Base-by-base conservation (phyloP, 1,284 basidiomycete genomes). In the Volvariella volvacea region DNA sequence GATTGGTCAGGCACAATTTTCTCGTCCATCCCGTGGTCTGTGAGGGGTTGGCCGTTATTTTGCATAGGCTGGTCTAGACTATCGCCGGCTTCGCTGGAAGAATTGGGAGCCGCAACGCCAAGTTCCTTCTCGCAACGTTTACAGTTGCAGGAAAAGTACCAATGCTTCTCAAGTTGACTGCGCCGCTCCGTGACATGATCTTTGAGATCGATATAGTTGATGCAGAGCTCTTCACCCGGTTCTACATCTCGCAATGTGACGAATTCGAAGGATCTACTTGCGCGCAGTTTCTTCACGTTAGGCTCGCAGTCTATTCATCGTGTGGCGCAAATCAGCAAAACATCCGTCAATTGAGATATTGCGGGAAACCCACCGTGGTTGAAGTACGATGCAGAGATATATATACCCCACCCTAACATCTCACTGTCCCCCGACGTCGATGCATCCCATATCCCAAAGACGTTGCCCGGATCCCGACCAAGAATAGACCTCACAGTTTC, bases 381-480 rank as follows among this genome's bases (percentile, higher is more conserved):
- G 55, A 83, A 83, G 58, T 76, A 81, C 9, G 79, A 80, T 1
- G 71, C 78, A 43, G 68, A 68, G 4, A 72, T 59, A 59, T 79
- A 83, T 49, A 80, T 66, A 2, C 70, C 77, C 69, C 77, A 84
- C 21, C 80, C 81, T 30, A 82, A 57, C 70, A 80, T 80, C 58
- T 83, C 80, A 49, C 69, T 76, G 51, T 76, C 74, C 16, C 60
- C 62, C 33, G 55, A 47, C 4, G 55, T 53, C 12, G 55, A 61
- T 49, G 62, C 63, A 50, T 83, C 78, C 74, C 76, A 83, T 36
- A 84, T 69, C 17, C 81, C 81, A 50, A 84, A 83, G 10, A 77
- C 71, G 52, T 83, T 83, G 15, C 79, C 80, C 25, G 72, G 68
- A 50, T 83, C 80, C 16, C 80, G 70, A n/a, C 67, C 68, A 17